phyloP scores from a whole-genome alignment of 305 asterid genomes.

The Fraxinus angustifolia region DNA sequence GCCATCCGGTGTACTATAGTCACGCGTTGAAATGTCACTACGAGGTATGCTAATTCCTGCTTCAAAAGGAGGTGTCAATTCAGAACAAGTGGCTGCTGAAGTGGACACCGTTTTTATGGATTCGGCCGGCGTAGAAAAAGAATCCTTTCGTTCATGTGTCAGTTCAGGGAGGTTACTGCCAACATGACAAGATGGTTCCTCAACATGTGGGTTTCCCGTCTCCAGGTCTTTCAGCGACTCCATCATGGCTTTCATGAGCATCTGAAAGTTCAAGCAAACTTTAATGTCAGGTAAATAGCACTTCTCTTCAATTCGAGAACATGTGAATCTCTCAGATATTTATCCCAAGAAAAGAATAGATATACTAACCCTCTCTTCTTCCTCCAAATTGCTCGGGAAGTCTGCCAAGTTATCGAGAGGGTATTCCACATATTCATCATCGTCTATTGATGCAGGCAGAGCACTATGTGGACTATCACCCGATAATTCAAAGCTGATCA shows the following conservation, averaged over 20 bases:
- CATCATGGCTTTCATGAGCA: conserved; percentile 74
- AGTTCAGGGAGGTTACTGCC: conserved; percentile 32
- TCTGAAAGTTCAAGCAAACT: conserved; percentile 41
- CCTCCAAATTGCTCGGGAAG: conserved; percentile 76
- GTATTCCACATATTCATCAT: conserved; percentile 77
- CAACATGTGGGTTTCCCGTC: conserved; percentile 23
- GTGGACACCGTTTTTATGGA: conserved; percentile 22
- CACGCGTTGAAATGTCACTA: conserved; percentile 11
- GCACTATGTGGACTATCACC: conserved; percentile 49
- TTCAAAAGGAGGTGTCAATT: conserved; percentile 19
- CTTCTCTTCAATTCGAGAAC: neutral
- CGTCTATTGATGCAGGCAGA: conserved; percentile 51
- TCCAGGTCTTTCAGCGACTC: conserved; percentile 71
- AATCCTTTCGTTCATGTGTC: conserved; percentile 27
- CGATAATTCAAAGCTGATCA: conserved; percentile 75
- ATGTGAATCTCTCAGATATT: neutral
- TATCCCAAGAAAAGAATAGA: neutral
- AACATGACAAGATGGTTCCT: conserved; percentile 33
- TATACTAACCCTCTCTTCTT: conserved; percentile 70
- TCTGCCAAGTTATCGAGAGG: conserved; percentile 59
- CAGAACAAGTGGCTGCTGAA: conserved; percentile 25
- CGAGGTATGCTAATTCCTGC: conserved; percentile 23
- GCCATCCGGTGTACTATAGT: conserved; percentile 10
- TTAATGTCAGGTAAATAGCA: neutral
- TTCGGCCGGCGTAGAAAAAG: conserved; percentile 10